A percentile compares a stretch with the other conserved stretches of the same genome.
Evolutionary conservation across 257 asterid species (phyloP).

Genomic region (Penstemon davidsonii): DNA sequence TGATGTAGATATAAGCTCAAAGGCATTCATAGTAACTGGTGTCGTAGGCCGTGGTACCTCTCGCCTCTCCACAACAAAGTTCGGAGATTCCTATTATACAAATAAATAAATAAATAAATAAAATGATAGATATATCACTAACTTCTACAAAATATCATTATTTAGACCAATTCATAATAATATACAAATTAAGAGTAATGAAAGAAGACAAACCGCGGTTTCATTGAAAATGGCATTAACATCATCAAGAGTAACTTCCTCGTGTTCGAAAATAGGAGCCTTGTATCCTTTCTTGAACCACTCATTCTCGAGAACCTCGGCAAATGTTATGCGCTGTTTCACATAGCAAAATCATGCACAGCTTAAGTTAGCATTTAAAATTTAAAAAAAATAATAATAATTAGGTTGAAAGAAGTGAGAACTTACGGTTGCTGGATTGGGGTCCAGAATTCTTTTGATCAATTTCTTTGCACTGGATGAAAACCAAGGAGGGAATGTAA

Average conservation of each 20-base stretch:
- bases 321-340: constrained; percentile 77
- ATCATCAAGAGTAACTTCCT: constrained; percentile 83
- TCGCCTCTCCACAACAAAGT: constrained; percentile 87
- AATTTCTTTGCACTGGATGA: constrained; percentile 80
- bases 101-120: background rate
- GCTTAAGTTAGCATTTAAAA: background rate
- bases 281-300: constrained; percentile 97
- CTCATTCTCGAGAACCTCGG: constrained; percentile 75
- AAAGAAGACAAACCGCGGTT: constrained; percentile 45
- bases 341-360: constrained; percentile 9
- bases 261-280: constrained; percentile 71
- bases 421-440: constrained; percentile 83
- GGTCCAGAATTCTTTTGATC: constrained; percentile 87
- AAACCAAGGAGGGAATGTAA: constrained; percentile 86
- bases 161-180: background rate
- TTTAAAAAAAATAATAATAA: background rate
- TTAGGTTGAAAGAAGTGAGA: constrained; percentile 18
- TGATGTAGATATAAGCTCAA: constrained; percentile 93
- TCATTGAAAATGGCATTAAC: constrained; percentile 75
- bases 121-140: background rate
- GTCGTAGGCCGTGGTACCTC: constrained; percentile 53
- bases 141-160: background rate
- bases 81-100: constrained; percentile 54
- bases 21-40: constrained; percentile 91
- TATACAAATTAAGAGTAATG: background rate